Evolutionary conservation across 1,284 basidiomycete genomes (phyloP).

Genomic region (Mixia osmundae): DNA sequence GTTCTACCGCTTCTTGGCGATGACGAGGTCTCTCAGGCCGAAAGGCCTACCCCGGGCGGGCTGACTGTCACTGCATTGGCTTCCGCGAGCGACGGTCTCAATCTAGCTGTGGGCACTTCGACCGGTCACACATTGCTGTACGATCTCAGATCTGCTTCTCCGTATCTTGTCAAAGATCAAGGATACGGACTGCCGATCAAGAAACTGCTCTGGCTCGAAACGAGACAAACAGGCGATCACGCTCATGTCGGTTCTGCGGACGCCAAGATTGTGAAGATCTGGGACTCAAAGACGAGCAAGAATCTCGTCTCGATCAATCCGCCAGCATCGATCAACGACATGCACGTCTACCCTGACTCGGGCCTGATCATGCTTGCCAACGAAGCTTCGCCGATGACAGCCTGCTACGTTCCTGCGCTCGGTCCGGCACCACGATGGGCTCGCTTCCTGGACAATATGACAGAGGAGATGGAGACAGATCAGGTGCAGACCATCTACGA

Average conservation of each 20-base stretch:
- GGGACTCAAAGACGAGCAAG: conserved; percentile 59
- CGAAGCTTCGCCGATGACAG: conserved; percentile 73
- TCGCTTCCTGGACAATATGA: conserved; percentile 89
- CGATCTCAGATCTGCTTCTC: conserved; percentile 62
- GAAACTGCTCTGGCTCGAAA: conserved; percentile 71
- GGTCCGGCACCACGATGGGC: conserved; percentile 95
- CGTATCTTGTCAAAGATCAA: conserved; percentile 82
- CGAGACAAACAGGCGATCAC: conserved; percentile 51
- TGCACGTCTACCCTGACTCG: conserved; percentile 63
- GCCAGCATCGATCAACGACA: conserved; percentile 60
- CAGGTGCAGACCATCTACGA: conserved; percentile 39
- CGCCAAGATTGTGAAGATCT: conserved; percentile 85
- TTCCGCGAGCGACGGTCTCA: conserved; percentile 64
- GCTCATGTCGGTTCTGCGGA: conserved; percentile 52
- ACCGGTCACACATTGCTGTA: conserved; percentile 87
- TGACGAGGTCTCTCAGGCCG: no score
- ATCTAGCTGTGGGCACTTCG: conserved; percentile 80
- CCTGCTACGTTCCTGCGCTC: conserved; percentile 82
- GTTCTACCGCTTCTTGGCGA: conserved; percentile 1
- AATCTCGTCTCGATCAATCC: conserved; percentile 90
- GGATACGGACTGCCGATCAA: conserved; percentile 85
- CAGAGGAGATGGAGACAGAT: conserved; percentile 88
- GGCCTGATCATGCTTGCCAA: conserved; percentile 73
- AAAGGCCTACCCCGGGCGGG: conserved; percentile 19
- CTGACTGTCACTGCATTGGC: conserved; percentile 64